These are phyloP conservation scores for Cytospora piceae DNA, from an alignment of 2,329 filamentous ascomycete species.

Conservation along the genomic window DNA sequence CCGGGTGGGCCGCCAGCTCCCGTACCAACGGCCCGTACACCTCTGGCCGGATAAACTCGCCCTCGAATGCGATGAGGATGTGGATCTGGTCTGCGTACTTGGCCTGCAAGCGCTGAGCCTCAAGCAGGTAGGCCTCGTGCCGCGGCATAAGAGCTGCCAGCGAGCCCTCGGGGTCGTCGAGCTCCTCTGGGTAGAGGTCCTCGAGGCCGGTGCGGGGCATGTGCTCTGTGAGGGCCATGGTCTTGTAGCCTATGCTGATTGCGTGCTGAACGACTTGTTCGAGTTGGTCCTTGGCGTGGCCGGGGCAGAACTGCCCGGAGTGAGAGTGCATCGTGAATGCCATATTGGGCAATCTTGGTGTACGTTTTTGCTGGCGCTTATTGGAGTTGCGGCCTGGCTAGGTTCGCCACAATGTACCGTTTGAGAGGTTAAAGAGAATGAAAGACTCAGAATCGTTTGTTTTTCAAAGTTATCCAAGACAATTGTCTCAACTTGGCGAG, in stretches of 20 bases:
- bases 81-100: constrained; percentile 73
- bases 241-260: constrained; percentile 76
- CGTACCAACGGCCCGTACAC: constrained; percentile 59
- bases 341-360: constrained; percentile 57
- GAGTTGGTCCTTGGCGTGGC: constrained; percentile 82
- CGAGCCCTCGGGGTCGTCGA: constrained; percentile 52
- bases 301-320: constrained; percentile 93
- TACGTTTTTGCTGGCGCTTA: background rate
- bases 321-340: constrained; percentile 98
- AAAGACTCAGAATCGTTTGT: background rate
- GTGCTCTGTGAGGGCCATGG: constrained; percentile 90
- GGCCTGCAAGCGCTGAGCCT: constrained; percentile 73
- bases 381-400: background rate
- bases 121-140: constrained; percentile 73
- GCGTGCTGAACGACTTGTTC: constrained; percentile 83
- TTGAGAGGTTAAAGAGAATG: background rate
- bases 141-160: constrained; percentile 55
- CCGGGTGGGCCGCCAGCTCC: constrained; percentile 60
- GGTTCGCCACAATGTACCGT: background rate
- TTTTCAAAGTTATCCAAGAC: background rate
- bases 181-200: constrained; percentile 93
- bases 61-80: constrained; percentile 88
- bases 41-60: constrained; percentile 82
- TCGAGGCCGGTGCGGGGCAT: constrained; percentile 77
- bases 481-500: background rate